phyloP scores from a whole-genome alignment of 2,329 filamentous ascomycete genomes.

The Claviceps maximensis region DNA sequence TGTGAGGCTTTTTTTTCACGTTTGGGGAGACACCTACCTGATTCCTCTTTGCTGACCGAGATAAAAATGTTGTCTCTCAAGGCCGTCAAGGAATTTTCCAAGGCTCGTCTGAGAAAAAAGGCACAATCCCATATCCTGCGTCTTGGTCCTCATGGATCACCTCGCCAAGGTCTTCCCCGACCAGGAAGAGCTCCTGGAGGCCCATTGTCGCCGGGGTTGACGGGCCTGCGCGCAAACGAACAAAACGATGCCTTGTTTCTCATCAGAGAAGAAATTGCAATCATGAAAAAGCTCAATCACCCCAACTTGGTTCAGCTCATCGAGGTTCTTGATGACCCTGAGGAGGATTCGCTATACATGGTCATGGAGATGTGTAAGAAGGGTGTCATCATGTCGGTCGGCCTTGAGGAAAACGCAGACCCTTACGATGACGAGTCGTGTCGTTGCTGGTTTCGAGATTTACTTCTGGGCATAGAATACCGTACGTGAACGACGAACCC shows the following conservation, averaged over 20 bases:
- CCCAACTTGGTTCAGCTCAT: constrained; percentile 86
- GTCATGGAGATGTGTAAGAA: constrained; percentile 99
- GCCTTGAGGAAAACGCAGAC: constrained; percentile 66
- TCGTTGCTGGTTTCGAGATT: constrained; percentile 84
- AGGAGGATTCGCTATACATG: constrained; percentile 95
- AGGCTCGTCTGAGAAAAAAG: constrained; percentile 75
- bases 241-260: constrained; percentile 63
- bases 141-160: constrained; percentile 24
- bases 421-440: constrained; percentile 76
- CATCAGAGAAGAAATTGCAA: constrained; percentile 92
- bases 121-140: constrained; percentile 78
- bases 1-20: constrained; percentile 39
- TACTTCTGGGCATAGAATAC: constrained; percentile 92
- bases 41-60: neutral
- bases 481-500: constrained; percentile 33
- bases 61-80: constrained; percentile 21
- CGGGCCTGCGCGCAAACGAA: constrained; percentile 33
- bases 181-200: constrained; percentile 4
- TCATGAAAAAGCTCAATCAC: constrained; percentile 98
- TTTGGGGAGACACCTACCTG: too few relatives aligned
- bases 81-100: constrained; percentile 98
- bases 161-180: constrained; percentile 15
- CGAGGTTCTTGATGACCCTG: constrained; percentile 89
- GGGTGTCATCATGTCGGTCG: constrained; percentile 92
- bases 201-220: constrained; percentile 15